Evolutionary conservation across 345 rosid genomes (phyloP).

Genomic region (Erodium maritimum): DNA sequence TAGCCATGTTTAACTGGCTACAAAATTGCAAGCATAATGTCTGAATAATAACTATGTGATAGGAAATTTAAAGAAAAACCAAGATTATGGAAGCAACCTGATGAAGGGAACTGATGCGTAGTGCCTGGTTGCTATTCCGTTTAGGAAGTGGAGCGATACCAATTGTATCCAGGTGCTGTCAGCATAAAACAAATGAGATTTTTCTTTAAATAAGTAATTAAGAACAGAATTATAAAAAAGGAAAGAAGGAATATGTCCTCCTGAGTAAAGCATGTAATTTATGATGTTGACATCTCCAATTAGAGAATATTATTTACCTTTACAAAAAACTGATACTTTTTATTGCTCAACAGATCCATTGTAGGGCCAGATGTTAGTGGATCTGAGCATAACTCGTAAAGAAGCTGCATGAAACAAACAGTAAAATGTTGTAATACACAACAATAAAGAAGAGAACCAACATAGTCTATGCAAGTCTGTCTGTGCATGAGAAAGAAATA

Average conservation of each 20-base stretch:
- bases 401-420: conserved; percentile 43
- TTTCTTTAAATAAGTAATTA: conserved; percentile 4
- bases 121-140: conserved; percentile 66
- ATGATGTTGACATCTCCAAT: conserved; percentile 5
- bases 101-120: conserved; percentile 91
- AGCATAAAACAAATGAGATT: conserved; percentile 2
- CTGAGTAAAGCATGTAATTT: background rate
- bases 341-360: conserved; percentile 73
- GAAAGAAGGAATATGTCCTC: background rate
- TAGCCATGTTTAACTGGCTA: background rate
- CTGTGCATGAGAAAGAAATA: background rate
- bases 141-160: conserved; percentile 85
- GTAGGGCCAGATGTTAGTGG: conserved; percentile 70
- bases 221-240: conserved; percentile 1
- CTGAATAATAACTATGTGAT: background rate
- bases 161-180: conserved; percentile 78
- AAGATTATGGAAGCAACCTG: conserved; percentile 42
- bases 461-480: background rate
- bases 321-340: conserved; percentile 70
- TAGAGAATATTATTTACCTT: conserved; percentile 28
- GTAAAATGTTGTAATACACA: background rate
- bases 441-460: conserved; percentile 3
- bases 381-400: conserved; percentile 78
- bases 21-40: background rate
- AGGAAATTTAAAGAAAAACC: background rate